Percentiles rank a stretch among this genome's conserved stretches.
These are phyloP conservation scores for Nepenthes gracilis DNA, from an alignment of 148 eudicot species.

Conservation along the genomic window DNA sequence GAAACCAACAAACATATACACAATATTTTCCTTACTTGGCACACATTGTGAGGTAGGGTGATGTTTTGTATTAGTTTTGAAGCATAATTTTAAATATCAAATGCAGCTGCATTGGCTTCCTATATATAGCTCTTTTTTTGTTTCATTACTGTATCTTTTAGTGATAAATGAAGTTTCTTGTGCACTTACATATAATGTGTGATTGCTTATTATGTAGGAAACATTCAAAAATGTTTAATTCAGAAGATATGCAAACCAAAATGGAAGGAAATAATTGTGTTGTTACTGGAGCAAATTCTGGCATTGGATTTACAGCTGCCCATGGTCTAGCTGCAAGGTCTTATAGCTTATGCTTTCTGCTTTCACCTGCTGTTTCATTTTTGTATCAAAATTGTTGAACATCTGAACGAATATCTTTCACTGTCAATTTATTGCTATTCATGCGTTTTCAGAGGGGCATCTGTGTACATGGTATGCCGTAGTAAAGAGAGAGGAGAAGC, in stretches of 20 bases:
- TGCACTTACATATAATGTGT: neutral
- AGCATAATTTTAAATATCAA: too few relatives aligned
- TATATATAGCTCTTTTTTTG: too few relatives aligned
- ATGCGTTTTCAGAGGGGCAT: slow-evolving; percentile 57
- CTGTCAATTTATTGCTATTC: neutral
- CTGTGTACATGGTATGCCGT: slow-evolving; percentile 85
- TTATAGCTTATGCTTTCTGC: slow-evolving; percentile 4
- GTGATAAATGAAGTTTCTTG: neutral
- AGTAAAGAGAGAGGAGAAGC: slow-evolving; percentile 89
- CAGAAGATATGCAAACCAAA: slow-evolving; percentile 57
- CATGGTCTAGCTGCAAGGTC: slow-evolving; percentile 93
- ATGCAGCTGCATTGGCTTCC: too few relatives aligned
- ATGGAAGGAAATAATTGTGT: slow-evolving; percentile 83
- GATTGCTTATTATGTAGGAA: slow-evolving; percentile 31
- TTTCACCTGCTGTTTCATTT: slow-evolving; percentile 3
- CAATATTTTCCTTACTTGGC: too few relatives aligned
- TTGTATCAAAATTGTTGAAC: neutral
- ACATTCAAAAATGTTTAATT: slow-evolving; percentile 65
- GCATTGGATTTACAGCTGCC: slow-evolving; percentile 87
- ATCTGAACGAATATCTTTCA: neutral
- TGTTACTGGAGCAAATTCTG: slow-evolving; percentile 94
- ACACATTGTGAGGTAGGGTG: too few relatives aligned
- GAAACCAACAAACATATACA: too few relatives aligned
- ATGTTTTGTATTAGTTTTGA: too few relatives aligned
- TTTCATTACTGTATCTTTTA: too few relatives aligned